phyloP scores from a whole-genome alignment of 1,284 basidiomycete species.

The Rhizopogon hawkerae region DNA sequence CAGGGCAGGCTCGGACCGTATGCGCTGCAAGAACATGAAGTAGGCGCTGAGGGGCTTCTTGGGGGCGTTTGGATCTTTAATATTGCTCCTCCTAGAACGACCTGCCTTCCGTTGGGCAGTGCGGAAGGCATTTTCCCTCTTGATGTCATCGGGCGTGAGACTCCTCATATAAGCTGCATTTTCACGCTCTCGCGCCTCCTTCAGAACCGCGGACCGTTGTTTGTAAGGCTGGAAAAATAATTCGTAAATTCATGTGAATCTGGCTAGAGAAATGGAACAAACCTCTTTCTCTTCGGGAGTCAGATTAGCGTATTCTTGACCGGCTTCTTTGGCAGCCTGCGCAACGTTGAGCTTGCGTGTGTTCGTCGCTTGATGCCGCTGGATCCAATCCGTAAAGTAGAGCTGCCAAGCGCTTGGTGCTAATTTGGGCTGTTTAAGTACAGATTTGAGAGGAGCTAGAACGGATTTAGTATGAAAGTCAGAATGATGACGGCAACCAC shows the following conservation, averaged over 20 bases:
- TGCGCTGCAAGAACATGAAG: conserved; percentile 90
- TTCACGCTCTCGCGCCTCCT: conserved; percentile 78
- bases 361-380: conserved; percentile 74
- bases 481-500: conserved; percentile 21
- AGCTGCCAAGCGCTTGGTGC: conserved; percentile 95
- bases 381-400: conserved; percentile 94
- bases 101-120: conserved; percentile 90
- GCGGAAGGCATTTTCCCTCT: conserved; percentile 86
- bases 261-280: conserved; percentile 23
- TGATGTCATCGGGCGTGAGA: conserved; percentile 91
- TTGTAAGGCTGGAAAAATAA: conserved; percentile 60
- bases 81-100: conserved; percentile 87
- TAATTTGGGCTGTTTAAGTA: conserved; percentile 82
- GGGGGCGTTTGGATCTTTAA: conserved; percentile 94
- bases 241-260: conserved; percentile 22
- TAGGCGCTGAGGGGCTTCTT: conserved; percentile 94
- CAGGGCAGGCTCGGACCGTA: conserved; percentile 65
- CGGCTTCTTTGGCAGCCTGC: conserved; percentile 92
- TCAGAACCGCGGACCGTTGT: conserved; percentile 72
- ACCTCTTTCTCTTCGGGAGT: conserved; percentile 78
- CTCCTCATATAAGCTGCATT: conserved; percentile 81
- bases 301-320: conserved; percentile 80
- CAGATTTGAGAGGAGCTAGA: conserved; percentile 52
- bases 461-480: conserved; percentile 15
- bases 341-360: conserved; percentile 88